Conservation (phyloP, 2,329 filamentous ascomycete species). For the Rhinocladiella mackenziei region DNA sequence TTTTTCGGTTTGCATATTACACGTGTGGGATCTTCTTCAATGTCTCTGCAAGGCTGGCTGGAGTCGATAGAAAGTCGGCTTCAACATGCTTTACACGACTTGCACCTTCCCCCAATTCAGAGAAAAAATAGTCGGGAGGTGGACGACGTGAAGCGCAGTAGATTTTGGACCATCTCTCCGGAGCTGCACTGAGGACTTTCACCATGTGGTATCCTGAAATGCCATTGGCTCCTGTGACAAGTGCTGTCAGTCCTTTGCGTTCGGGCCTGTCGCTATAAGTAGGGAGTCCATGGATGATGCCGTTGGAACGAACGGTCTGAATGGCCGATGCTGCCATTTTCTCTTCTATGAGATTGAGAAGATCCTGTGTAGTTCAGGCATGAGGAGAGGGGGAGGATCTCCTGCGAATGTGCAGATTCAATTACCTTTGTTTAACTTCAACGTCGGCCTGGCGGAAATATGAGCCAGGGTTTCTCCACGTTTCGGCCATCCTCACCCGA, state of each 20-base stretch:
- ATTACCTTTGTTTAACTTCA: too few species aligned
- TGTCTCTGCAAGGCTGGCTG: constrained; percentile 29
- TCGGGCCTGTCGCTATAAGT: constrained; percentile 37
- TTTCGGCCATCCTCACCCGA: too few species aligned
- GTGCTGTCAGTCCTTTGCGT: constrained; percentile 44
- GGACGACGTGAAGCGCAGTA: constrained; percentile 47
- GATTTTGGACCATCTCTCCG: constrained; percentile 48
- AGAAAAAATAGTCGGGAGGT: constrained; percentile 31
- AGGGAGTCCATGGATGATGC: constrained; percentile 50
- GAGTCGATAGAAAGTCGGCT: constrained; percentile 34
- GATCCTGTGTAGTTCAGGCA: too few species aligned
- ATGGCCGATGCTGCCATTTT: background rate
- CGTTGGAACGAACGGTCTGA: constrained; percentile 25
- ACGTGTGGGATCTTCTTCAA: constrained; percentile 30
- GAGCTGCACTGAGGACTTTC: constrained; percentile 42
- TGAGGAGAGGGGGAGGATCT: too few species aligned
- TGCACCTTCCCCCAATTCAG: constrained; percentile 34
- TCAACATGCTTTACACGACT: constrained; percentile 41
- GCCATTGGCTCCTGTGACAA: constrained; percentile 52
- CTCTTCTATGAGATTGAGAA: too few species aligned
- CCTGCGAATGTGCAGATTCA: too few species aligned
- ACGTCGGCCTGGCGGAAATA: too few species aligned
- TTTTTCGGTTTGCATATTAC: background rate
- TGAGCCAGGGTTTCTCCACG: too few species aligned
- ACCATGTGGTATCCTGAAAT: constrained; percentile 51